These are phyloP conservation scores for Avicennia marina DNA, from an alignment of 257 asterid species.

Conservation along the genomic window DNA sequence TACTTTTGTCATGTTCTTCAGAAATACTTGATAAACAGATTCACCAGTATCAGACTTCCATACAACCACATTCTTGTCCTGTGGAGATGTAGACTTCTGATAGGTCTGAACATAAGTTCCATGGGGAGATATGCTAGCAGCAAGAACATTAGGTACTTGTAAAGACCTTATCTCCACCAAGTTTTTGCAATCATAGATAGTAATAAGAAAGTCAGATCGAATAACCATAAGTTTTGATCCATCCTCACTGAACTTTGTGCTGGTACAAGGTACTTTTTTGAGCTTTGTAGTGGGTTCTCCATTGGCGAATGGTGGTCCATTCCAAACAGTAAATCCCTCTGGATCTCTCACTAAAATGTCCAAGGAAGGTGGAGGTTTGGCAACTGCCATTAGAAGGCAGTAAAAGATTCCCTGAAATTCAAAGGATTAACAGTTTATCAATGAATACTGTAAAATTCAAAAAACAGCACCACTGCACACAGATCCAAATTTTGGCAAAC, in stretches of 20 bases:
- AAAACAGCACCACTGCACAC: no score
- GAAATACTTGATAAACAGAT: slow-evolving; percentile 55
- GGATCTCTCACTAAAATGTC: slow-evolving; percentile 74
- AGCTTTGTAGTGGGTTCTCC: slow-evolving; percentile 70
- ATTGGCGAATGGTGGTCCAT: slow-evolving; percentile 75
- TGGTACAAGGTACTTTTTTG: slow-evolving; percentile 50
- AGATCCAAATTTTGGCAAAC: no score
- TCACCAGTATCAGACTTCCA: slow-evolving; percentile 73
- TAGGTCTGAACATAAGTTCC: slow-evolving; percentile 88
- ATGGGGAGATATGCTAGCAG: slow-evolving; percentile 78
- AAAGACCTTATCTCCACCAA: slow-evolving; percentile 58
- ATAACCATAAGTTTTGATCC: slow-evolving; percentile 76
- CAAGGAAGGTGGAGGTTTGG: slow-evolving; percentile 44
- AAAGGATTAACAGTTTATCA: slow-evolving; percentile 11
- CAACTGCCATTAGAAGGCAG: slow-evolving; percentile 49
- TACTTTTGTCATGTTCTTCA: slow-evolving; percentile 79
- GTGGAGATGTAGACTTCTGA: slow-evolving; percentile 64
- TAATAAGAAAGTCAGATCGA: slow-evolving; percentile 50
- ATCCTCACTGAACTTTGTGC: slow-evolving; percentile 73
- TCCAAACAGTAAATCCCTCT: slow-evolving; percentile 72
- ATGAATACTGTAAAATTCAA: no score
- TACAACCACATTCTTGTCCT: slow-evolving; percentile 69
- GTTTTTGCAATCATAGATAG: slow-evolving; percentile 50
- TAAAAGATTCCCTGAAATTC: slow-evolving; percentile 16
- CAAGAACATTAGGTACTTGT: slow-evolving; percentile 68